Evolutionary conservation across 345 rosid genomes (phyloP).

Genomic region (Fremontodendron californicum): DNA sequence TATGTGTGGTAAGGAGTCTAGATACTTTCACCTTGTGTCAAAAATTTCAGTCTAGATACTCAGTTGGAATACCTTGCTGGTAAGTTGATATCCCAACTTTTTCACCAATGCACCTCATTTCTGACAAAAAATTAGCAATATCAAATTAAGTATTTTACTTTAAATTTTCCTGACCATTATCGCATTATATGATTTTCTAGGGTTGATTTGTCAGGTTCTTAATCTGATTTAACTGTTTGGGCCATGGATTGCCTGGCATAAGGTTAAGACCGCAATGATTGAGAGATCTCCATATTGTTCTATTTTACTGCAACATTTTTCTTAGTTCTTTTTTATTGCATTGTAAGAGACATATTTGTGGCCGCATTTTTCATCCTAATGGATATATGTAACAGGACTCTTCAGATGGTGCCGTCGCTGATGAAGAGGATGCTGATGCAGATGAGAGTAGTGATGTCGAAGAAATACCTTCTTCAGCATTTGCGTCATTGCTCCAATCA

Average conservation of each 20-base stretch:
- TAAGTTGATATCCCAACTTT: no score
- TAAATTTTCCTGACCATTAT: no score
- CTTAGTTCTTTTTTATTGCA: not conserved
- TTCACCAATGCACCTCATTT: no score
- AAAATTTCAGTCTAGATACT: not conserved
- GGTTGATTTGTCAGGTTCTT: no score
- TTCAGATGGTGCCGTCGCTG: constrained; percentile 45
- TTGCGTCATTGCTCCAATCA: constrained; percentile 38
- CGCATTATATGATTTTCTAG: no score
- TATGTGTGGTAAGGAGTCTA: not conserved
- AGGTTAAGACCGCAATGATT: not conserved
- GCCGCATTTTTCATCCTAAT: not conserved
- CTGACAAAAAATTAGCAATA: no score
- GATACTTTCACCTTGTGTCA: not conserved
- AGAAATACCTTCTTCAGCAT: constrained; percentile 42
- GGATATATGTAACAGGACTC: constrained; percentile 53
- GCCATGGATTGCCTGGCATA: no score
- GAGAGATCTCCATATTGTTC: not conserved
- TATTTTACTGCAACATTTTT: not conserved
- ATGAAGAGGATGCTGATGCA: constrained; percentile 31
- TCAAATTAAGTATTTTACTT: no score
- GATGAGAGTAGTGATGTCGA: constrained; percentile 38
- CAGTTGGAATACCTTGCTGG: no score
- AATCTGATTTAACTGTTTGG: no score
- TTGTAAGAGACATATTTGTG: not conserved